Evolutionary conservation across 108 stramenopile species (phyloP).

Genomic region (Pseudonitzschia pungens): DNA sequence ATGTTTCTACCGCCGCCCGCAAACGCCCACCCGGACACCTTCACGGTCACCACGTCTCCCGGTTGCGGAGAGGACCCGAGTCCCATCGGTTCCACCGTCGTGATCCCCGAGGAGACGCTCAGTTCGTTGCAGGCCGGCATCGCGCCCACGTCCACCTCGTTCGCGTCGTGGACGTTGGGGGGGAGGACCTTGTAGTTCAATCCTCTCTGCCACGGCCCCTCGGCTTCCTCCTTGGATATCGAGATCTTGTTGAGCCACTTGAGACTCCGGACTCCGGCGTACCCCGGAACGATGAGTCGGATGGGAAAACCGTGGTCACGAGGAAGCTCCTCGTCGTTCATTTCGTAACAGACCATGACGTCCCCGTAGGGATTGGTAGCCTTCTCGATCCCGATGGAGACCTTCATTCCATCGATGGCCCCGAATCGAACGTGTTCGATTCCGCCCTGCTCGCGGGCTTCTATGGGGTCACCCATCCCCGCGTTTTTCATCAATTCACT

Average conservation of each 20-base stretch:
- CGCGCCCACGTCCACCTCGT: slow-evolving; percentile 51
- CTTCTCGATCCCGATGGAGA: slow-evolving; percentile 85
- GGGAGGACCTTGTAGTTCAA: slow-evolving; percentile 87
- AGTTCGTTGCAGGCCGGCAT: slow-evolving; percentile 80
- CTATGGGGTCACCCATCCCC: slow-evolving; percentile 56
- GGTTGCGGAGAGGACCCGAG: slow-evolving; percentile 34
- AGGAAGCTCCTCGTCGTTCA: slow-evolving; percentile 91
- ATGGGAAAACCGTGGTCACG: slow-evolving; percentile 97
- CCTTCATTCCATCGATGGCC: slow-evolving; percentile 77
- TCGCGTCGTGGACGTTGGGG: slow-evolving; percentile 71
- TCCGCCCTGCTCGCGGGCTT: slow-evolving; percentile 43
- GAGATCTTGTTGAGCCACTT: slow-evolving; percentile 82
- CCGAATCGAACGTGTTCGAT: slow-evolving; percentile 82
- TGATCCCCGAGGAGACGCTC: slow-evolving; percentile 80
- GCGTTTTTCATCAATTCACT: slow-evolving; percentile 79
- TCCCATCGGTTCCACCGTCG: slow-evolving; percentile 37
- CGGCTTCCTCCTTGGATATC: slow-evolving; percentile 61
- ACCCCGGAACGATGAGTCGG: slow-evolving; percentile 94
- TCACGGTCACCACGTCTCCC: slow-evolving; percentile 63
- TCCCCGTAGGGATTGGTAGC: slow-evolving; percentile 88
- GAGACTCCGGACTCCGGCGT: slow-evolving; percentile 78
- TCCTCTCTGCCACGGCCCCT: slow-evolving; percentile 81
- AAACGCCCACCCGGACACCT: slow-evolving; percentile 81
- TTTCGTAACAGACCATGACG: slow-evolving; percentile 93
- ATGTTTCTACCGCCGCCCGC: slow-evolving; percentile 86